Base-by-base conservation (phyloP, 2,329 filamentous ascomycete genomes). In the Tolypocladium endophyticum region DNA sequence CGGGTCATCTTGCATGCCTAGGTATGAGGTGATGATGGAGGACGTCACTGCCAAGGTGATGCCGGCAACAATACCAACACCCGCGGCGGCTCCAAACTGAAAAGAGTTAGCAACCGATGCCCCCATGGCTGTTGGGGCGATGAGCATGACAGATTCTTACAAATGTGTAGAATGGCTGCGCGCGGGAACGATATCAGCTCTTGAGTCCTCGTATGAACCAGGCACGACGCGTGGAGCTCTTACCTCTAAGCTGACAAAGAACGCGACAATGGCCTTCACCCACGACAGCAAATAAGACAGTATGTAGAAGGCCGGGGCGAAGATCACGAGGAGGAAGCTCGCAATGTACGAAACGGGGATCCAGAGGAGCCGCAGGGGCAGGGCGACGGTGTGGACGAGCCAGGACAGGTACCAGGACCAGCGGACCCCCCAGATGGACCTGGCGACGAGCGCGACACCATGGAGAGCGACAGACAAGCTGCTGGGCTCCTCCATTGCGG, bases 31-130 rank as follows among this genome's bases (percentile, higher is more conserved):
- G 58, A 89, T 70, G 60, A 81, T 68, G 60, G 75, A 77, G 60
- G 85, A 87, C 23, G 79, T 77, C 58, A 83, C 73, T 67, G 83
- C 80, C 52, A 92, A 71, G 23, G 82, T 64, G 57, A 85, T 71
- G 57, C 88, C 89, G 35, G 85, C 76, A 14, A 83, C 57, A 58
- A 86, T 73, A n/a, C 90, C 90, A 58, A 90, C 78, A 23, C 89
- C 72, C 38, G 83, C 79, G 9, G 89, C 90, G 30, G 85, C 80
- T 56, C 85, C 85, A 55, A 92, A 77, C 77, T 79, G 59, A 4
- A 35, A 30, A 1, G n/a, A 35, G 50, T 53, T 8, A 53, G 20
- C 50, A 6, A 35, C 7, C 16, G 9, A 20, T 52, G 1, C 43
- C 28, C 23, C 8, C 12, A 11, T 16, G 43, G 43, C 5, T n/a